These are phyloP conservation scores for Tinospora cordifolia DNA, from an alignment of 164 flowering plant species.

Conservation along the genomic window DNA sequence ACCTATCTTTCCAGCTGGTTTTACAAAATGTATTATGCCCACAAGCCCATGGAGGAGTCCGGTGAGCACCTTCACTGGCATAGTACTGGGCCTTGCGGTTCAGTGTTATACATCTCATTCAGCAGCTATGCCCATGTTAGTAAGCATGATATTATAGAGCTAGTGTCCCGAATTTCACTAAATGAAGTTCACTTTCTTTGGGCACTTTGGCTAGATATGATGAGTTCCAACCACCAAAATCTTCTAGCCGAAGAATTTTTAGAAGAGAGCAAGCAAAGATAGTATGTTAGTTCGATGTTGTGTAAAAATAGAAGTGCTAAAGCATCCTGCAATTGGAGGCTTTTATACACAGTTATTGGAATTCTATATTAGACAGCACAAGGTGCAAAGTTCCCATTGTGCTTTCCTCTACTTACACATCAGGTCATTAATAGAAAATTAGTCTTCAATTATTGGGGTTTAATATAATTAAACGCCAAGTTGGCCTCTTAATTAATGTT, in stretches of 20 bases:
- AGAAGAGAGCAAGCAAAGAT: constrained; percentile 24
- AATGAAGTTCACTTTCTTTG: constrained; percentile 55
- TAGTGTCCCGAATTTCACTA: constrained; percentile 53
- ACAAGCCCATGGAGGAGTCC: constrained; percentile 72
- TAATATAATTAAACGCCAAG: no score
- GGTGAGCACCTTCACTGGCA: constrained; percentile 70
- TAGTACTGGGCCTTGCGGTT: constrained; percentile 40
- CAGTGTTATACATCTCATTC: constrained; percentile 73
- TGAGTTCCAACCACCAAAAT: constrained; percentile 38
- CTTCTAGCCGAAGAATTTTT: constrained; percentile 43
- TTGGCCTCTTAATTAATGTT: no score
- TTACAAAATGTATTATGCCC: constrained; percentile 36
- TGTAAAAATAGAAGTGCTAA: constrained; percentile 45
- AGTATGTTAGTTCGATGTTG: constrained; percentile 62
- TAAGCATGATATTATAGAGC: constrained; percentile 39
- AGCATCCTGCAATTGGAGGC: constrained; percentile 61
- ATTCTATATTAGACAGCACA: constrained; percentile 58
- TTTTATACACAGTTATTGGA: constrained; percentile 86
- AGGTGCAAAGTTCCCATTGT: constrained; percentile 60
- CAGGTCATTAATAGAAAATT: constrained; percentile 72
- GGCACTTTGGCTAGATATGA: constrained; percentile 72
- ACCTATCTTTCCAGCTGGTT: constrained; percentile 43
- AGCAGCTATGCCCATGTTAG: constrained; percentile 74
- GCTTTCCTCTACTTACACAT: constrained; percentile 65
- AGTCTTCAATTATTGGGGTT: constrained; percentile 56